Base-by-base conservation (phyloP, 2,329 filamentous ascomycete species). In the Huntiella savannae region DNA sequence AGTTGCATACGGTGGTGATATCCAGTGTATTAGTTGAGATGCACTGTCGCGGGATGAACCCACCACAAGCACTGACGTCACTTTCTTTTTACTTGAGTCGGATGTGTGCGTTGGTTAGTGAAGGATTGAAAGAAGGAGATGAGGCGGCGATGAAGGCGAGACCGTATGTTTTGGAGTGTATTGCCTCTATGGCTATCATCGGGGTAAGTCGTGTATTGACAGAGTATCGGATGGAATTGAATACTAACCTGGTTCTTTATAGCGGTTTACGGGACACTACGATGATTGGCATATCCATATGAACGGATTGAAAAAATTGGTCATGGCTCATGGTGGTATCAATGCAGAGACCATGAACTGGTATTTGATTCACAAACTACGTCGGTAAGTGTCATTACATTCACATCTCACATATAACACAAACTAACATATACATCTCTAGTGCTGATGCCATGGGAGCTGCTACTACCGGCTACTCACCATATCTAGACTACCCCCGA, bases 231-330 rank as follows among this genome's bases (percentile, higher is more conserved):
- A 28, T 22, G 3, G 17, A 33, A 15, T 45, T 11, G 19, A 19
- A 15, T 13, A 15, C 13, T 43, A 15, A 40, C n/a, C 12, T 39
- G 11, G 15, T 13, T 28, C 3, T 33, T 5, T 17, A 43, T 22
- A 49, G 48, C 48, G 45, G 13, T 49, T 47, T n/a, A 47, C 45
- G 8, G 44, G 45, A 13, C 48, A 46, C 17, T 43, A 49, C 17
- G 44, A 49, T 22, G 48, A 49, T 34, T 49, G 44, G 44, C 48
- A 49, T 38, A 49, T 49, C 13, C 48, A 49, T 16, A 49, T 49
- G 48, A 47, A 47, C 8, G 48, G 48, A 10, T 40, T 49, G 3
- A 49, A 49, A 36, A 49, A 39, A 12, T 37, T 49, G 12, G 40
- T 49, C 5, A 41, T 45, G 12, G 43, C 48, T 1, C 42, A 49